Conservation (phyloP, 2,329 filamentous ascomycete genomes). For the Aspergillus costaricaensis region DNA sequence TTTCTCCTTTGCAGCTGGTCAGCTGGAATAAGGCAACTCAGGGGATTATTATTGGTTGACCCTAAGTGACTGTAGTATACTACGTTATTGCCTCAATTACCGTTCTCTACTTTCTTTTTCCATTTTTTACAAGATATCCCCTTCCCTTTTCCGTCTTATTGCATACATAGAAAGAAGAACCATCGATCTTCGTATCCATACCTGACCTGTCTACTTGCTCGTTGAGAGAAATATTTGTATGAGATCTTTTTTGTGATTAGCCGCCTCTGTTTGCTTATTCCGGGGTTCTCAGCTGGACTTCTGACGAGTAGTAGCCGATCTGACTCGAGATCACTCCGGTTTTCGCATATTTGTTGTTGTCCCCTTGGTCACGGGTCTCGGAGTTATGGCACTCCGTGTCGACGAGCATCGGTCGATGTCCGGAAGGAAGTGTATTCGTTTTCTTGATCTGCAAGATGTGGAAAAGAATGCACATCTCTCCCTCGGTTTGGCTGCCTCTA, state of each 20-base stretch:
- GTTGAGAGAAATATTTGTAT: background rate
- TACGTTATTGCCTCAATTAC: constrained; percentile 10
- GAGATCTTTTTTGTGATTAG: constrained; percentile 6
- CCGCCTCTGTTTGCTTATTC: constrained; percentile 11
- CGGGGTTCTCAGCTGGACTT: constrained; percentile 4
- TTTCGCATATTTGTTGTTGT: background rate
- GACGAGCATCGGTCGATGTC: background rate
- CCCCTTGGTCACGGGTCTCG: constrained; percentile 4
- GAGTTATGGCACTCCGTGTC: constrained; percentile 15
- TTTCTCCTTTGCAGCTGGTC: constrained; percentile 10
- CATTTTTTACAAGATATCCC: background rate
- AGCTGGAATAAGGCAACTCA: constrained; percentile 3
- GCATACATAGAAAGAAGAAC: background rate
- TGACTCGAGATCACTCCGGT: background rate
- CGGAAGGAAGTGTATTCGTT: background rate
- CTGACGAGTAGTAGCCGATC: background rate
- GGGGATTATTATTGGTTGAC: background rate
- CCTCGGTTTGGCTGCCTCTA: background rate
- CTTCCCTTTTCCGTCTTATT: background rate
- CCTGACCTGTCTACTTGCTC: background rate
- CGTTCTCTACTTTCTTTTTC: constrained; percentile 1
- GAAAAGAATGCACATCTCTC: background rate
- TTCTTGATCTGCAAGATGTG: background rate
- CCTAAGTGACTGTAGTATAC: too few relatives aligned
- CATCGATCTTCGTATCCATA: constrained; percentile 7